A percentile compares a stretch with the other conserved stretches of the same genome.
Evolutionary conservation across 129 eudicot genomes (phyloP).

Genomic region (Arctium lappa): DNA sequence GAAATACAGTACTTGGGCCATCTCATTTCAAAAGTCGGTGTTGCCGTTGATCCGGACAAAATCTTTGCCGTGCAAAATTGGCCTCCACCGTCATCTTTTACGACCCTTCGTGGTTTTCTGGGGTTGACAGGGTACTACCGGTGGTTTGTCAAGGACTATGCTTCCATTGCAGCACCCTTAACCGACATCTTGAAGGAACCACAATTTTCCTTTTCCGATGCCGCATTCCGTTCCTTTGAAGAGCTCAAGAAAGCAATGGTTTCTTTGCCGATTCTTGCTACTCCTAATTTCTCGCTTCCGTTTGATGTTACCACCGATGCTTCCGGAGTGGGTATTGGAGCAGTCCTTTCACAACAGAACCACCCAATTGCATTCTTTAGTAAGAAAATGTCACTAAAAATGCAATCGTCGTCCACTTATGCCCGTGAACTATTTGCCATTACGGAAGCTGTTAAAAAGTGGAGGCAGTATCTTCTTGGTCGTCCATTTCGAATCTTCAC

Average conservation of each 20-base stretch:
- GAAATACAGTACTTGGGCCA: neutral
- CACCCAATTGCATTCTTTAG: neutral
- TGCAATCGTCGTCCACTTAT: neutral
- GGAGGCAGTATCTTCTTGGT: slow-evolving; percentile 1
- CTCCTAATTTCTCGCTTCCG: neutral
- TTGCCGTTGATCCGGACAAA: neutral
- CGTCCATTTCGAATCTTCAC: neutral
- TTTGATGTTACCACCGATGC: slow-evolving; percentile 3
- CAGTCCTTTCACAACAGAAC: neutral
- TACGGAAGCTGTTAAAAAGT: neutral
- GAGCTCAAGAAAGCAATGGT: neutral
- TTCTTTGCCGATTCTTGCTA: neutral
- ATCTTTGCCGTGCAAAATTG: neutral
- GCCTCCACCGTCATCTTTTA: neutral
- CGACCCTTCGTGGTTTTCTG: neutral
- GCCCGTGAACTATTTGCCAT: neutral
- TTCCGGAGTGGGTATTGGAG: neutral
- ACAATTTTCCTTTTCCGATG: neutral
- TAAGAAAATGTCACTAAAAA: neutral
- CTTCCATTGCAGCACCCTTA: neutral
- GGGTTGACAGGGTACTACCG: neutral
- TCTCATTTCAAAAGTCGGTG: neutral
- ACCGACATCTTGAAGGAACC: neutral
- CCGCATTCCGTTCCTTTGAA: neutral
- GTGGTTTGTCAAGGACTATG: neutral